Percentiles rank a stretch among this genome's conserved stretches.
Conservation (phyloP, 73 alveolate genomes). For the Urostyla sp. region DNA sequence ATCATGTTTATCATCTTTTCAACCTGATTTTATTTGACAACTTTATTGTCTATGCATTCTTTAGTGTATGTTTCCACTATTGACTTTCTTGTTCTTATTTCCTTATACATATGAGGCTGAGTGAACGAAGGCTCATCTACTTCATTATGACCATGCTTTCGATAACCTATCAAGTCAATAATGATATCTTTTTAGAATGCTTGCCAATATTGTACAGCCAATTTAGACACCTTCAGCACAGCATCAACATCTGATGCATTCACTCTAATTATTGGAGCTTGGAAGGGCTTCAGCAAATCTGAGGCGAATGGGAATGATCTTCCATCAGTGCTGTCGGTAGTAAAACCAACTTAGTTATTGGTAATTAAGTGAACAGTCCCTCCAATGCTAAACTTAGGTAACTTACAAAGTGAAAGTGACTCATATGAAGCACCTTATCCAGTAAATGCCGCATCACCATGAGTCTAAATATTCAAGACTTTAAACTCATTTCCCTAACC, state of each 20-base stretch:
- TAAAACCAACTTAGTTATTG: constrained; percentile 92
- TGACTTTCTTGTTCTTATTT: constrained; percentile 65
- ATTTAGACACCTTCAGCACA: constrained; percentile 67
- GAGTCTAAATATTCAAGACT: constrained; percentile 83
- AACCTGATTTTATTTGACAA: constrained; percentile 59
- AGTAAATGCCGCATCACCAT: constrained; percentile 96
- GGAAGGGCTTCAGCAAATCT: constrained; percentile 77
- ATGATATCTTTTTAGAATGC: constrained; percentile 76
- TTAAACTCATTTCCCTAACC: constrained; percentile 65
- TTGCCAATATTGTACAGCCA: constrained; percentile 84
- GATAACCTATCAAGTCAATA: constrained; percentile 78
- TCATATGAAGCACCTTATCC: constrained; percentile 94
- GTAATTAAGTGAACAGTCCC: constrained; percentile 88
- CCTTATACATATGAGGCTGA: constrained; percentile 82
- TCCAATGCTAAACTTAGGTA: constrained; percentile 70
- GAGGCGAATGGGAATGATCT: constrained; percentile 73
- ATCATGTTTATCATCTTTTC: constrained; percentile 67
- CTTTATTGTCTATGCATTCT: constrained; percentile 64
- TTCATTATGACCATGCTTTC: constrained; percentile 90
- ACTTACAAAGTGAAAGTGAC: constrained; percentile 69
- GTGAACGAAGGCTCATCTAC: constrained; percentile 87
- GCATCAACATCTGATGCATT: constrained; percentile 86
- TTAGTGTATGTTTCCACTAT: constrained; percentile 67
- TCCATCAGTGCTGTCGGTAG: constrained; percentile 82
- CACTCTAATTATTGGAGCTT: constrained; percentile 78